phyloP scores from a whole-genome alignment of 306 rosid species.

The Herpetospermum pedunculosum region DNA sequence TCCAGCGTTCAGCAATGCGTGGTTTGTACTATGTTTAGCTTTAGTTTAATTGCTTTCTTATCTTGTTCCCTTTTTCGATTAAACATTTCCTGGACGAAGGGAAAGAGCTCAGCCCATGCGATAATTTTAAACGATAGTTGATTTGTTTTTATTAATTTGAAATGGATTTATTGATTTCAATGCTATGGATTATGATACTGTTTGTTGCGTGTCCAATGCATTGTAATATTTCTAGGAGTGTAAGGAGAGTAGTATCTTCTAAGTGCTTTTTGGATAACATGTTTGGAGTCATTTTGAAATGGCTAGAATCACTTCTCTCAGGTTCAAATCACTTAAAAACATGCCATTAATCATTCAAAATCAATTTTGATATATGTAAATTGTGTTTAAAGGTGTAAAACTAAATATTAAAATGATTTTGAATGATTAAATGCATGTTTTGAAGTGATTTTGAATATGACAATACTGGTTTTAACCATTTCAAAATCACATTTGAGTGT shows the following conservation, averaged over 20 bases:
- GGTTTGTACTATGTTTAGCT: slow-evolving; percentile 20
- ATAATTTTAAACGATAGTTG: background rate
- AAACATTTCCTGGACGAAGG: background rate
- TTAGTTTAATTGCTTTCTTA: background rate
- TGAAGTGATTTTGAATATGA: no score
- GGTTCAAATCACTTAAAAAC: no score
- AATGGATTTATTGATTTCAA: background rate
- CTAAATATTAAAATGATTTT: no score
- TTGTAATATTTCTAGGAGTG: background rate
- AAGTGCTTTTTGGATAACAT: background rate
- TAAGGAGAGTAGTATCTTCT: background rate
- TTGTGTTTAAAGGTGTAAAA: no score
- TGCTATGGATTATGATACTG: background rate
- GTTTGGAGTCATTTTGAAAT: no score
- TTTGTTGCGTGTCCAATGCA: background rate
- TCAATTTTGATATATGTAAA: no score
- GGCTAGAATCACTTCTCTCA: no score
- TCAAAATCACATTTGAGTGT: no score
- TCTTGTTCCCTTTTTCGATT: background rate
- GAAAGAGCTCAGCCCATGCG: background rate
- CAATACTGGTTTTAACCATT: no score
- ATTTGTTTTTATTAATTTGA: background rate
- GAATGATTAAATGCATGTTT: no score
- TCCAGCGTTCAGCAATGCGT: slow-evolving; percentile 80
- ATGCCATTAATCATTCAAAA: no score